Evolutionary conservation across 2,329 filamentous ascomycete genomes (phyloP).

Genomic region (Eurotiales sp.): DNA sequence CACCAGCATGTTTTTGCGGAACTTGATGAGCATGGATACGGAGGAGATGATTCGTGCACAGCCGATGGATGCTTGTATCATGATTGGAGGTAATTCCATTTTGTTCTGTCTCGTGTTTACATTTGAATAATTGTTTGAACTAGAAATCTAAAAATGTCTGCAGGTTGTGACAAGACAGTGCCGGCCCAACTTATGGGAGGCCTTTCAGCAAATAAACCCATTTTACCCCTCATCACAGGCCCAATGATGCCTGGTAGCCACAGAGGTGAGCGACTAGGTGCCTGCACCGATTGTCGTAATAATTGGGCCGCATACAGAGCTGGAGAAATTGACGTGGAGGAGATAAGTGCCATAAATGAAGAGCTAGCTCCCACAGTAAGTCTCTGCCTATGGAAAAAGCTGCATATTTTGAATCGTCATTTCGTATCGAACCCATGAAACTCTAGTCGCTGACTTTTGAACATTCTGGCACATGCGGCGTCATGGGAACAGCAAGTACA

Average conservation of each 20-base stretch:
- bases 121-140: no score
- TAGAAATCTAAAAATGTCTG: no score
- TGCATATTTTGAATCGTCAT: no score
- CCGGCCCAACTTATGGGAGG: conserved; percentile 73
- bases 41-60: conserved; percentile 74
- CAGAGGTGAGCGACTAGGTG: conserved; percentile 61
- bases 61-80: conserved; percentile 63
- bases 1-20: conserved; percentile 71
- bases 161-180: conserved; percentile 70
- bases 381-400: no score
- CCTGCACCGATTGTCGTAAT: conserved; percentile 70
- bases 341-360: conserved; percentile 67
- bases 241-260: conserved; percentile 73
- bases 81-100: conserved; percentile 56
- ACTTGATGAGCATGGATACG: conserved; percentile 75
- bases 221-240: conserved; percentile 65
- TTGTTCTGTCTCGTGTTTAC: not conserved
- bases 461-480: no score
- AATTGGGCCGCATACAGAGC: conserved; percentile 69
- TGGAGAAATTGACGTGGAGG: conserved; percentile 65
- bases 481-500: no score
- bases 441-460: no score
- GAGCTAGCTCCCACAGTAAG: conserved; percentile 68
- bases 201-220: conserved; percentile 69
- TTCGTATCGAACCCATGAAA: no score